These are phyloP conservation scores for Suhomyces panamericanus DNA, from an alignment of 1,139 yeast genomes.

Conservation along the genomic window DNA sequence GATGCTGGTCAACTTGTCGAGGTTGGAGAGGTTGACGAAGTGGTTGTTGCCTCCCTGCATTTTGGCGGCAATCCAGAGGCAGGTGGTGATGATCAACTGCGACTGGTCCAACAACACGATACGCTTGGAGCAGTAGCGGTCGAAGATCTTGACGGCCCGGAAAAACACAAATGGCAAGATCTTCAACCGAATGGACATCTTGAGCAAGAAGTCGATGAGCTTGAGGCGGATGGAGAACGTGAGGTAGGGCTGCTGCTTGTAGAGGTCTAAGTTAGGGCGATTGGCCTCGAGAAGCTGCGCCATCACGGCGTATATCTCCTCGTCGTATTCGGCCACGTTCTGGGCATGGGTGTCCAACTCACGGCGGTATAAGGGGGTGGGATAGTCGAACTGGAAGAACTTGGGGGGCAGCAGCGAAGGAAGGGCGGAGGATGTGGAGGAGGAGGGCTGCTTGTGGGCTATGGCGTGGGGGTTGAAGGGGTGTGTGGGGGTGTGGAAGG, in stretches of 20 bases:
- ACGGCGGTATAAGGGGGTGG: slow-evolving; percentile 48
- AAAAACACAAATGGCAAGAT: slow-evolving; percentile 60
- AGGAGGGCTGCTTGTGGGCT: not conserved
- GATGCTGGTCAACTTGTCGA: slow-evolving; percentile 31
- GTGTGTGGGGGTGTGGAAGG: slow-evolving; percentile 13
- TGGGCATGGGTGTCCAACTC: slow-evolving; percentile 52
- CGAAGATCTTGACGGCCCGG: slow-evolving; percentile 59
- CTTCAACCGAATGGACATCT: slow-evolving; percentile 58
- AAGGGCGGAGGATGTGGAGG: slow-evolving; percentile 1
- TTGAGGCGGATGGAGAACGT: slow-evolving; percentile 50
- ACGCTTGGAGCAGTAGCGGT: slow-evolving; percentile 65
- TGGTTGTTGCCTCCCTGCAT: slow-evolving; percentile 71
- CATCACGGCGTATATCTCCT: slow-evolving; percentile 49
- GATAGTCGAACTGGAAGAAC: slow-evolving; percentile 44
- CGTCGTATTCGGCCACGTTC: slow-evolving; percentile 51
- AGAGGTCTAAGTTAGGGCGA: slow-evolving; percentile 55
- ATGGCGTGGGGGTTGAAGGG: slow-evolving; percentile 6
- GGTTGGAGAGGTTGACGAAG: slow-evolving; percentile 50
- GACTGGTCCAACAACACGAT: slow-evolving; percentile 62
- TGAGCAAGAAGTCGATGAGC: slow-evolving; percentile 57
- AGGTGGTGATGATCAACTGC: slow-evolving; percentile 63
- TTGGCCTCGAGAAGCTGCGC: slow-evolving; percentile 29
- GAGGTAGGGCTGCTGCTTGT: slow-evolving; percentile 65
- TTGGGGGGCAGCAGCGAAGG: slow-evolving; percentile 4
- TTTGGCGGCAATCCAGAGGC: slow-evolving; percentile 66